Conservation (phyloP, 805 yeast species). For the Saturnispora besseyi region DNA sequence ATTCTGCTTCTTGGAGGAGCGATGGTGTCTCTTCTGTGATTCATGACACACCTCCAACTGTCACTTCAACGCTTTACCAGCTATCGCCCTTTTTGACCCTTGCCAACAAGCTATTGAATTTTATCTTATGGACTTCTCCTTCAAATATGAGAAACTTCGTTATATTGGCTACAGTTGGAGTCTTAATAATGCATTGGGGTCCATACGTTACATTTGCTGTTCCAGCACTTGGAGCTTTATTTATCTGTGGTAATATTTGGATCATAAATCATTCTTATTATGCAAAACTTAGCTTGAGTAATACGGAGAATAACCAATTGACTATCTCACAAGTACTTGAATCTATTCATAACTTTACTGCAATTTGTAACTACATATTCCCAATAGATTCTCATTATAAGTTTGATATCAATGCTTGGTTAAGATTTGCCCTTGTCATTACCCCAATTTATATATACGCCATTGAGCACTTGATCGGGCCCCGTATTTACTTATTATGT, state of each 20-base stretch:
- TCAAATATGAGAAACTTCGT: conserved; percentile 40
- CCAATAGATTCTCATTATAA: conserved; percentile 1
- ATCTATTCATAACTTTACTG: conserved; percentile 36
- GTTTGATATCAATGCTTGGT: conserved; percentile 12
- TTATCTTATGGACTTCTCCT: conserved; percentile 48
- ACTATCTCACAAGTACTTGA: conserved; percentile 45
- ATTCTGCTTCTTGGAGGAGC: background rate
- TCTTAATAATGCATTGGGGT: conserved; percentile 37
- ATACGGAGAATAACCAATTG: conserved; percentile 26
- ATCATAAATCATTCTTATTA: conserved; percentile 33
- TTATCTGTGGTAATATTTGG: conserved; percentile 38
- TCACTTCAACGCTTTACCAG: conserved; percentile 39
- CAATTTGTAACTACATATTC: conserved; percentile 32
- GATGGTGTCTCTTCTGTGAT: conserved; percentile 14
- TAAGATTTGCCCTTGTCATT: conserved; percentile 26
- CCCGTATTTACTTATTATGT: conserved; percentile 27
- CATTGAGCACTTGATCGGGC: conserved; percentile 27
- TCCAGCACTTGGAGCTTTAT: conserved; percentile 32
- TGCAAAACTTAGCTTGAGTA: background rate
- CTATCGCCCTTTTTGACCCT: conserved; percentile 40
- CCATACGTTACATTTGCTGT: conserved; percentile 28
- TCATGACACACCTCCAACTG: conserved; percentile 29
- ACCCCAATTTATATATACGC: conserved; percentile 39
- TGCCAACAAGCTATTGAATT: conserved; percentile 35
- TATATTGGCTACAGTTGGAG: conserved; percentile 31